Percentiles rank a stretch among this genome's conserved stretches.
phyloP scores from a whole-genome alignment of 306 rosid species.

The Canavalia gladiata region DNA sequence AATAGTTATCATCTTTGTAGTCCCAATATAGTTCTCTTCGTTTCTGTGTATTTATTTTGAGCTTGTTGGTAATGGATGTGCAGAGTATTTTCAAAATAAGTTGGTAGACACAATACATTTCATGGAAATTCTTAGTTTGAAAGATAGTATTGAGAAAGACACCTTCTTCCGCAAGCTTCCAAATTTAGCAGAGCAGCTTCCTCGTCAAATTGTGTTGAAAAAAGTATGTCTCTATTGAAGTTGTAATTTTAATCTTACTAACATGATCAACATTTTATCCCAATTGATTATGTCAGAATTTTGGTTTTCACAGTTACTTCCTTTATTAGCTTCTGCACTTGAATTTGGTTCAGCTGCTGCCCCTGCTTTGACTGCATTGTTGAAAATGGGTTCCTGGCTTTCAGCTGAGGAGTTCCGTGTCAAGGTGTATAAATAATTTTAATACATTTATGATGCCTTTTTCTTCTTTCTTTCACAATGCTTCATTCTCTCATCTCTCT shows the following conservation, averaged over 20 bases:
- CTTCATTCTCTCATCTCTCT: conserved; percentile 7
- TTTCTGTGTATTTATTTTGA: conserved; percentile 42
- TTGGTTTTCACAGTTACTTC: conserved; percentile 83
- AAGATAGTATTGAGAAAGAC: conserved; percentile 98
- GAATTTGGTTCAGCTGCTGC: conserved; percentile 99
- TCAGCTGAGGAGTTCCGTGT: conserved; percentile 82
- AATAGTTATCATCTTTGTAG: conserved; percentile 6
- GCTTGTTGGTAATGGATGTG: conserved; percentile 48
- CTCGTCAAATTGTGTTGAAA: conserved; percentile 91
- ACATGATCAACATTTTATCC: conserved; percentile 34
- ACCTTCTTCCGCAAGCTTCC: conserved; percentile 99
- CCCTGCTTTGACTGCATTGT: conserved; percentile 93
- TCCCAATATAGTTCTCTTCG: conserved; percentile 8
- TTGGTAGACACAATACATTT: conserved; percentile 97
- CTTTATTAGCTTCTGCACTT: conserved; percentile 97
- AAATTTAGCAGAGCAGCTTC: conserved; percentile 95
- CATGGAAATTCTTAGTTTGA: conserved; percentile 97
- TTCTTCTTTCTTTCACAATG: conserved; percentile 10
- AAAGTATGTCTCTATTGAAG: conserved; percentile 66
- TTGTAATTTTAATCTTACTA: conserved; percentile 29
- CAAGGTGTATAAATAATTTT: conserved; percentile 68
- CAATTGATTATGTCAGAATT: conserved; percentile 51
- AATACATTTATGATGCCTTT: conserved; percentile 14
- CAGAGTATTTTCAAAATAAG: conserved; percentile 99
- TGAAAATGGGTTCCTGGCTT: conserved; percentile 98